Conservation (phyloP, 2,329 filamentous ascomycete genomes). For the Aureobasidium sp. region DNA sequence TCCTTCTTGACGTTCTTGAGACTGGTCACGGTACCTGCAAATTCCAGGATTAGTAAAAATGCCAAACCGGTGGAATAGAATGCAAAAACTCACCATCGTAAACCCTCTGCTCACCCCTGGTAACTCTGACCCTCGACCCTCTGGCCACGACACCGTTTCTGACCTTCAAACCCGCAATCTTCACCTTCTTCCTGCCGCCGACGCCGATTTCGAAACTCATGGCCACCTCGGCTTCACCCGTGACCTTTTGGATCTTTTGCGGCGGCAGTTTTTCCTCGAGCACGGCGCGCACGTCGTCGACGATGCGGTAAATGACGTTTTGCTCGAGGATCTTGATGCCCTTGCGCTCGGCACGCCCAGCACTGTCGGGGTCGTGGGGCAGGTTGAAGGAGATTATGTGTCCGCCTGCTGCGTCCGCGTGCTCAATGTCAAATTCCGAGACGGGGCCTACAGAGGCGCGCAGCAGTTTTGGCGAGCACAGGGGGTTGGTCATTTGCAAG, state of each 20-base stretch:
- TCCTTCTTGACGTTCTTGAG: constrained; percentile 93
- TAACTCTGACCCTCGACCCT: constrained; percentile 58
- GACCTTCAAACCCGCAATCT: constrained; percentile 81
- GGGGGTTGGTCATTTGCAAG: constrained; percentile 69
- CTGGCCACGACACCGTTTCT: constrained; percentile 66
- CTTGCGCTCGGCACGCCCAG: constrained; percentile 60
- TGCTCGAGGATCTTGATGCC: constrained; percentile 75
- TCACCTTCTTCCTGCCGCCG: constrained; percentile 58
- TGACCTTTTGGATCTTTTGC: constrained; percentile 57
- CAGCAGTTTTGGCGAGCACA: constrained; percentile 69
- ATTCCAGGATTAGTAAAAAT: no score
- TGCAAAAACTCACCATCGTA: constrained; percentile 69
- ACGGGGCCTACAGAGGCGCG: constrained; percentile 69
- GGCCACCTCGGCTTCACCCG: constrained; percentile 79
- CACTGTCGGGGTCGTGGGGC: constrained; percentile 50
- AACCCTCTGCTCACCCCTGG: constrained; percentile 58
- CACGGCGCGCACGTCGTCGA: constrained; percentile 60
- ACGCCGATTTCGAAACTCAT: constrained; percentile 78
- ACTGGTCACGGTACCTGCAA: constrained; percentile 62
- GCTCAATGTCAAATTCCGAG: constrained; percentile 79
- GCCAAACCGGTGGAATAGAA: no score
- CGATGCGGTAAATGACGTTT: constrained; percentile 74
- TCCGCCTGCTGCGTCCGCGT: constrained; percentile 67
- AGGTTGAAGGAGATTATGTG: constrained; percentile 83
- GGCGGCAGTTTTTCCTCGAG: constrained; percentile 63